Percentiles rank a stretch among this genome's conserved stretches.
Evolutionary conservation across 805 yeast genomes (phyloP).

Genomic region (Metschnikowia chrysomelidarum): DNA sequence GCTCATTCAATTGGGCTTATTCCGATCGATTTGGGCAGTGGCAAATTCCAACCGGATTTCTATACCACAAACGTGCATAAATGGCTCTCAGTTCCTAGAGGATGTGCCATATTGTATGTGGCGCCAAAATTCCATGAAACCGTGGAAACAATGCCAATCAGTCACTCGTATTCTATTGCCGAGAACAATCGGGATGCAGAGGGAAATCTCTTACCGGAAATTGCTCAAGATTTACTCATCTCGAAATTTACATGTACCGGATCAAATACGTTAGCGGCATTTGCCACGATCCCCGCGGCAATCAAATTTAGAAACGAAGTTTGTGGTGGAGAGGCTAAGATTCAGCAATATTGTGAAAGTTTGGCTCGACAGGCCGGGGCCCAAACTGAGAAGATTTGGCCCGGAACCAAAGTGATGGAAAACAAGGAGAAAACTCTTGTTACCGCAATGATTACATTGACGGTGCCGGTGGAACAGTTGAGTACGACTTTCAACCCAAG

Average conservation of each 20-base stretch:
- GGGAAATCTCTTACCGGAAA: constrained; percentile 22
- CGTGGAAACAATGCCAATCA: constrained; percentile 58
- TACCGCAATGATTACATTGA: constrained; percentile 45
- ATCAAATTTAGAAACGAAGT: constrained; percentile 48
- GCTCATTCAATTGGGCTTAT: constrained; percentile 67
- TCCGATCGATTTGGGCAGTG: constrained; percentile 38
- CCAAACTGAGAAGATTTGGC: constrained; percentile 37
- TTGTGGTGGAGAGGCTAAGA: constrained; percentile 61
- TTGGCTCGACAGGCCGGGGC: constrained; percentile 47
- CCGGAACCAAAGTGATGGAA: constrained; percentile 35
- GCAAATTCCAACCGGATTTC: constrained; percentile 53
- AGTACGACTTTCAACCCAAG: constrained; percentile 7
- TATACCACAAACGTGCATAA: constrained; percentile 64
- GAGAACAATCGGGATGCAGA: constrained; percentile 30
- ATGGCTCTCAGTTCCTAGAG: constrained; percentile 61
- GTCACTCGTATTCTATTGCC: constrained; percentile 44
- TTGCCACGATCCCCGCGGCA: constrained; percentile 46
- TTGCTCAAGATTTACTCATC: constrained; percentile 28
- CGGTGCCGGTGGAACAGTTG: constrained; percentile 31
- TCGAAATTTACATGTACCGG: constrained; percentile 52
- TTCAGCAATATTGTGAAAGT: constrained; percentile 44
- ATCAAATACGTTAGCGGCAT: constrained; percentile 46
- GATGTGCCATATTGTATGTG: constrained; percentile 59
- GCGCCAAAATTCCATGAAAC: constrained; percentile 46
- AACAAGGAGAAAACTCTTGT: constrained; percentile 33